Conservation (phyloP, 176 grass and related monocot genomes). For the Zoysia japonica region DNA sequence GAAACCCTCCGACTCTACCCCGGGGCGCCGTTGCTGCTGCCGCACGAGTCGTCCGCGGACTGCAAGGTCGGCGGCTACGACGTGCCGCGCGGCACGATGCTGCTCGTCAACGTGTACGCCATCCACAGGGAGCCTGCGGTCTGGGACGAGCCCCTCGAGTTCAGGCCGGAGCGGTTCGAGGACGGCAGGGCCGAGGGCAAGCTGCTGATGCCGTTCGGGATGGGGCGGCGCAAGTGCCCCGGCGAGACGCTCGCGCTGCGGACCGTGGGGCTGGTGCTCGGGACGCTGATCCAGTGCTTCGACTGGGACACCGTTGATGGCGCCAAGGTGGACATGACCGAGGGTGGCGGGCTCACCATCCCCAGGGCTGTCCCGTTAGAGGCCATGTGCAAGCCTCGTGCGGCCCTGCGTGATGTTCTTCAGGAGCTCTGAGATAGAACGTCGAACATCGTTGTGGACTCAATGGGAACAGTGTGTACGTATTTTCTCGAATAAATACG, state of each 20-base stretch:
- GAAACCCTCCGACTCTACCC: conserved; percentile 58
- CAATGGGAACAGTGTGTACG: no score
- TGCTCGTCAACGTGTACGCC: conserved; percentile 49
- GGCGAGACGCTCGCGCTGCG: conserved; percentile 57
- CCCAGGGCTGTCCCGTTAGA: conserved; percentile 42
- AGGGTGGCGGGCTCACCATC: not conserved
- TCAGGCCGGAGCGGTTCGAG: conserved; percentile 52
- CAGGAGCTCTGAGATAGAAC: no score
- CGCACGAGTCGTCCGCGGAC: conserved; percentile 50
- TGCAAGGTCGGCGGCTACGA: conserved; percentile 44
- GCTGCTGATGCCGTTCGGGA: conserved; percentile 59
- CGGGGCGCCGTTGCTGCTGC: conserved; percentile 33
- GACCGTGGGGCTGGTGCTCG: conserved; percentile 42
- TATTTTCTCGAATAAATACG: no score
- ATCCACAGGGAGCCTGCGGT: conserved; percentile 42
- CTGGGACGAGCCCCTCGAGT: conserved; percentile 38
- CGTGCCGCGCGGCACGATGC: conserved; percentile 40
- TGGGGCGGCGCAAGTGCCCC: conserved; percentile 58
- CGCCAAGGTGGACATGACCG: conserved; percentile 44
- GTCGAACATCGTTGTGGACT: no score
- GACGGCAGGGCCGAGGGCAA: not conserved
- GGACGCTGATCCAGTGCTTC: conserved; percentile 66
- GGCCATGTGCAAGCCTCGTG: conserved; percentile 37
- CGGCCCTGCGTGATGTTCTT: not conserved
- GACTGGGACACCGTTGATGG: conserved; percentile 41